Conservation (phyloP, 345 rosid genomes). For the Heritiera littoralis region DNA sequence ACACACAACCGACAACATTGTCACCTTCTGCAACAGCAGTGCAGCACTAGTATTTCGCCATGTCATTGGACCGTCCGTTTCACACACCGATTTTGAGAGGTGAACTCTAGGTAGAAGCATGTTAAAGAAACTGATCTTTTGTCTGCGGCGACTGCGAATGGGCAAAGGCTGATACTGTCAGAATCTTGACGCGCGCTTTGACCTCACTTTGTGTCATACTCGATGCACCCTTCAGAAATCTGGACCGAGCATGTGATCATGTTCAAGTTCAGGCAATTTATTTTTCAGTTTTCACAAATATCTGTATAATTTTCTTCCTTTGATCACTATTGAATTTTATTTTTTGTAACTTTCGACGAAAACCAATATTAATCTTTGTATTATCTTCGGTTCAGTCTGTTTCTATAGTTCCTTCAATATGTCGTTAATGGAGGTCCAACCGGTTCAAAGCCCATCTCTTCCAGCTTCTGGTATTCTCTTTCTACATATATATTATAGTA, state of each 20-base stretch:
- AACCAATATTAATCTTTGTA: background rate
- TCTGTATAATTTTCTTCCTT: background rate
- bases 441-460: constrained; percentile 6
- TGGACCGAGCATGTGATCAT: background rate
- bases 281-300: background rate
- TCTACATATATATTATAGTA: background rate
- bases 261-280: constrained; percentile 4
- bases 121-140: constrained; percentile 13
- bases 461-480: background rate
- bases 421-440: constrained; percentile 23
- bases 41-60: background rate
- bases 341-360: background rate
- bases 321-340: background rate
- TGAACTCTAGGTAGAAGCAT: background rate
- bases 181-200: constrained; percentile 36
- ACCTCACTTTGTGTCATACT: constrained; percentile 22
- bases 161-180: constrained; percentile 34
- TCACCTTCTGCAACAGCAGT: background rate
- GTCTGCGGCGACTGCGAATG: constrained; percentile 9
- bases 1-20: background rate
- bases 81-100: constrained; percentile 14
- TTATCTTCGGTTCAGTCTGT: background rate
- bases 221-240: background rate
- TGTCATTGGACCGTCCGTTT: background rate
- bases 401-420: background rate